Evolutionary conservation across 225 moss, liverwort and hornwort species (phyloP).

Genomic region (Takakia lepidozioides): DNA sequence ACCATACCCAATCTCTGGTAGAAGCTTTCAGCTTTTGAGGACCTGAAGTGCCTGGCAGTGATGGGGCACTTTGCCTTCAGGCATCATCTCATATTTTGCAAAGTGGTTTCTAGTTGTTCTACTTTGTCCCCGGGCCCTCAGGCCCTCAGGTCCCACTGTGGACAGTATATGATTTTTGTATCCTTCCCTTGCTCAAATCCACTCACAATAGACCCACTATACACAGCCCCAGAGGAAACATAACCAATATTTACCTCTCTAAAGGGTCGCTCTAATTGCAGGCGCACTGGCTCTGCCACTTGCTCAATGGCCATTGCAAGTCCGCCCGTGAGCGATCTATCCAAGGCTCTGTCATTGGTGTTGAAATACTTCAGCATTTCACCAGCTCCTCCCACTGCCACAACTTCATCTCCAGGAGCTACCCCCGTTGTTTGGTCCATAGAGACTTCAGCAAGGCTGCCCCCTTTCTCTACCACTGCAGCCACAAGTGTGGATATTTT

Average conservation of each 20-base stretch:
- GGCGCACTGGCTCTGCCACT: constrained; percentile 56
- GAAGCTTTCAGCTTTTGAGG: no score
- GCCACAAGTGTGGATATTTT: constrained; percentile 36
- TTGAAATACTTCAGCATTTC: constrained; percentile 70
- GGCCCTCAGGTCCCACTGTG: no score
- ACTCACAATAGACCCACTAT: no score
- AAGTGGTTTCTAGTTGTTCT: no score
- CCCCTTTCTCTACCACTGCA: constrained; percentile 52
- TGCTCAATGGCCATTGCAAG: constrained; percentile 31
- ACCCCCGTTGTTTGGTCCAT: constrained; percentile 65
- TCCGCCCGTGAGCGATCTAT: constrained; percentile 18
- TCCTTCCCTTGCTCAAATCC: no score
- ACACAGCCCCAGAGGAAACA: background rate
- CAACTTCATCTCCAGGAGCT: constrained; percentile 70
- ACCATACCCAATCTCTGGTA: no score
- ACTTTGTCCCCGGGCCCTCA: no score
- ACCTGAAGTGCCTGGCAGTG: no score
- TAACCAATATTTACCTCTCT: constrained; percentile 11
- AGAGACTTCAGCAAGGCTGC: constrained; percentile 63
- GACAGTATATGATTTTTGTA: no score
- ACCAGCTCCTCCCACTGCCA: constrained; percentile 62
- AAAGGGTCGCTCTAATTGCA: constrained; percentile 81
- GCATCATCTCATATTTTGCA: no score
- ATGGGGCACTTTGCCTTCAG: no score
- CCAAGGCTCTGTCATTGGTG: constrained; percentile 17